Evolutionary conservation across 257 asterid genomes (phyloP).

Genomic region (Solanum stenotomum): DNA sequence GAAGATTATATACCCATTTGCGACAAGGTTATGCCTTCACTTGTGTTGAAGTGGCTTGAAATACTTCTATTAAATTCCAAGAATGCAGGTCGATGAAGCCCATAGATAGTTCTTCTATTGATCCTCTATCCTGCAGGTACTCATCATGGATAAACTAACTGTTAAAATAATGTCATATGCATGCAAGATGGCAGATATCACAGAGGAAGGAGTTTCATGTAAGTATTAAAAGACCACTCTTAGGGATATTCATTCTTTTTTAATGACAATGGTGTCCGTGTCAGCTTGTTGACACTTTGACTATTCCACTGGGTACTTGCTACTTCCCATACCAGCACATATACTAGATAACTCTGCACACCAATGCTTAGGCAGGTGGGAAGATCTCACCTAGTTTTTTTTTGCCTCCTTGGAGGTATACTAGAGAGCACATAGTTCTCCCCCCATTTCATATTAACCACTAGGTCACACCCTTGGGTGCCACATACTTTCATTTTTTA

Average conservation of each 20-base stretch:
- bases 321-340: not conserved
- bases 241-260: constrained; percentile 4
- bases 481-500: not conserved
- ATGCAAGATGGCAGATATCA: constrained; percentile 98
- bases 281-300: not conserved
- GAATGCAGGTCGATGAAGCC: not conserved
- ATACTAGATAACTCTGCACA: not conserved
- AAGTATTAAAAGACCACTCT: constrained; percentile 67
- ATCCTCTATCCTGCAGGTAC: constrained; percentile 56
- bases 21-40: not conserved
- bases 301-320: not conserved
- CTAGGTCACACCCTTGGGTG: not conserved
- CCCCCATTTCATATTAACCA: not conserved
- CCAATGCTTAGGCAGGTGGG: not conserved
- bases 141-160: constrained; percentile 95
- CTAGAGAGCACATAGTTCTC: not conserved
- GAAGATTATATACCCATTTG: not conserved
- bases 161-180: constrained; percentile 85
- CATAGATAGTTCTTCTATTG: constrained; percentile 8
- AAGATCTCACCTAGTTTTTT: not conserved
- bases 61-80: not conserved
- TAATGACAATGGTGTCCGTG: not conserved
- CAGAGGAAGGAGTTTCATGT: constrained; percentile 99
- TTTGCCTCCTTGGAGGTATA: not conserved
- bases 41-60: not conserved